Evolutionary conservation across 306 rosid genomes (phyloP).

Genomic region (Vigna radiata): DNA sequence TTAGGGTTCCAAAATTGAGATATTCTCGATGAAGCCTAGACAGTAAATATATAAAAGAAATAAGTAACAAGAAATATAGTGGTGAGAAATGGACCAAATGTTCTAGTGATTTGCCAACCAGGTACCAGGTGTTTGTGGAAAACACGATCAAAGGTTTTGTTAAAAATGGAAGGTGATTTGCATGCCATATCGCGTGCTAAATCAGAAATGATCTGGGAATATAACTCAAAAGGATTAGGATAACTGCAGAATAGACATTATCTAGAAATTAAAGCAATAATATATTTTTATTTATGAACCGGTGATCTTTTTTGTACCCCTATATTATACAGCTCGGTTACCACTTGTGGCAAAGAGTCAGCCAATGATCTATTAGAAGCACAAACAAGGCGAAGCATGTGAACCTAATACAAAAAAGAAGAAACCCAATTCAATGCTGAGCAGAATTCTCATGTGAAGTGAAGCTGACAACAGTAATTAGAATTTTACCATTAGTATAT

Average conservation of each 20-base stretch:
- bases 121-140: conserved; percentile 75
- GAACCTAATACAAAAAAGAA: conserved; percentile 68
- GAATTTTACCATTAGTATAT: conserved; percentile 73
- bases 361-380: conserved; percentile 68
- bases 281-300: background rate
- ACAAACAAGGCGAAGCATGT: conserved; percentile 84
- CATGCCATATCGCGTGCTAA: conserved; percentile 77
- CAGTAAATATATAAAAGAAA: conserved; percentile 20
- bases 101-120: conserved; percentile 54
- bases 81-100: conserved; percentile 29
- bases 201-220: conserved; percentile 75
- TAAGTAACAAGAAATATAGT: conserved; percentile 27
- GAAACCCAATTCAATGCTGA: conserved; percentile 25
- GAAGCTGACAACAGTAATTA: conserved; percentile 24
- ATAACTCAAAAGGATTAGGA: conserved; percentile 53
- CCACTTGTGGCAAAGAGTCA: conserved; percentile 74
- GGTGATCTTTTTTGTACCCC: conserved; percentile 62
- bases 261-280: conserved; percentile 31
- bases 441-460: conserved; percentile 23
- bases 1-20: conserved; percentile 87
- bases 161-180: conserved; percentile 66
- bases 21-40: conserved; percentile 71
- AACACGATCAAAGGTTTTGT: conserved; percentile 66
- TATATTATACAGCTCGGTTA: conserved; percentile 69
- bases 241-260: conserved; percentile 40